Percentiles rank a stretch among this genome's conserved stretches.
Evolutionary conservation across 2,329 filamentous ascomycete genomes (phyloP).

Genomic region (Fusarium newnesense): DNA sequence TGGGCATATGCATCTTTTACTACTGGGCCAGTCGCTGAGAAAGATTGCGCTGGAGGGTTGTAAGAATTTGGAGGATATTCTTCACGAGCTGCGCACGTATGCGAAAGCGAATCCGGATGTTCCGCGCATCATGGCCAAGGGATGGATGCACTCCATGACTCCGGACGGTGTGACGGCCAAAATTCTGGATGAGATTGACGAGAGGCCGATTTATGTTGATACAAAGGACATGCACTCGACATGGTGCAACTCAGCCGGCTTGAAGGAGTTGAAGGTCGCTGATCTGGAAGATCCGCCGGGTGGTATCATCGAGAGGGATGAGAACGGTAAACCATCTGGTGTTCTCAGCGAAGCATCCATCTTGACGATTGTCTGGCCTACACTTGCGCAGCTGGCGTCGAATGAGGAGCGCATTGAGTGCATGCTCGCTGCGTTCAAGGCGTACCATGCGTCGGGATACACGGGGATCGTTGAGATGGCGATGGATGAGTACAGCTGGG

Average conservation of each 20-base stretch:
- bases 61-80: conserved; percentile 60
- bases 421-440: conserved; percentile 59
- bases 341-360: conserved; percentile 64
- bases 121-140: conserved; percentile 61
- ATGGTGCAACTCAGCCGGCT: conserved; percentile 64
- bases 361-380: conserved; percentile 65
- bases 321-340: conserved; percentile 58
- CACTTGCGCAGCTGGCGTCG: conserved; percentile 58
- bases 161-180: conserved; percentile 56
- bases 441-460: conserved; percentile 63
- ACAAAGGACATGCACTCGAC: conserved; percentile 66
- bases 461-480: conserved; percentile 69
- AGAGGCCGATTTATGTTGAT: conserved; percentile 66
- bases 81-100: conserved; percentile 56
- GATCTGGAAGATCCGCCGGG: conserved; percentile 59
- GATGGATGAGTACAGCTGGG: conserved; percentile 69
- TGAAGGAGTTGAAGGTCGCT: conserved; percentile 60
- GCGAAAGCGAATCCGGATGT: conserved; percentile 59
- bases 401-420: conserved; percentile 60
- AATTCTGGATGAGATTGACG: conserved; percentile 62
- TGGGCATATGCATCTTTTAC: conserved; percentile 66
- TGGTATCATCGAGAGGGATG: conserved; percentile 63
- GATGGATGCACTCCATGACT: conserved; percentile 66
- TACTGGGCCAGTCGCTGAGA: conserved; percentile 63
- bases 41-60: conserved; percentile 62